Conservation (phyloP, 495 filamentous ascomycete species). For the Penicillium robsamsonii region DNA sequence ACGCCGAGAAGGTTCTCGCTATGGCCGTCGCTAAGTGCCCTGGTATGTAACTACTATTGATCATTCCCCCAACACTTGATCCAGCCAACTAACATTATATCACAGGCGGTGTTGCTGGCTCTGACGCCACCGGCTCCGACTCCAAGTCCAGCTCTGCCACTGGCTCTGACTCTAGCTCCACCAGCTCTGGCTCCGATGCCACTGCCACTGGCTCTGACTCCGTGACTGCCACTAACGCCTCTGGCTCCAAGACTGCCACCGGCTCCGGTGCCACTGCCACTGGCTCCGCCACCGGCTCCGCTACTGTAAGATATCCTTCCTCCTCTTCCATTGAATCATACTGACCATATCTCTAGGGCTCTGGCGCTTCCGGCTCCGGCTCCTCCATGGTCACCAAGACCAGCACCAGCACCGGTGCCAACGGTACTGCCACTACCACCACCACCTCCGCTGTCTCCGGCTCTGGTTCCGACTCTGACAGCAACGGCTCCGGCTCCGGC, state of each 20-base stretch:
- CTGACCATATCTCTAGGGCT: constrained; percentile 13
- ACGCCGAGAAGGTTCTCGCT: constrained; percentile 36
- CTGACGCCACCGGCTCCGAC: not conserved
- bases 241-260: constrained; percentile 9
- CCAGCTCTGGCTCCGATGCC: constrained; percentile 17
- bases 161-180: constrained; percentile 10
- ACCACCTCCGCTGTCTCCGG: constrained; percentile 22
- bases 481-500: constrained; percentile 6
- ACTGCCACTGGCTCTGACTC: constrained; percentile 19
- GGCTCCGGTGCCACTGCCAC: constrained; percentile 19
- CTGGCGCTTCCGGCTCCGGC: constrained; percentile 10
- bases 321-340: not conserved
- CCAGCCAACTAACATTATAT: constrained; percentile 5
- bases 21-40: constrained; percentile 40
- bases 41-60: constrained; percentile 13
- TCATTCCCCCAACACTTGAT: not conserved
- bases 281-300: constrained; percentile 13
- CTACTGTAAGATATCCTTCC: constrained; percentile 1
- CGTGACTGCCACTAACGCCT: constrained; percentile 5
- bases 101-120: constrained; percentile 11
- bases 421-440: no score
- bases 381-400: constrained; percentile 18
- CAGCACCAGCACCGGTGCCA: constrained; percentile 12
- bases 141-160: constrained; percentile 11
- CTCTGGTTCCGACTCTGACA: constrained; percentile 13